phyloP scores from a whole-genome alignment of 768 basidiomycete genomes.

The Russula dissimulans region DNA sequence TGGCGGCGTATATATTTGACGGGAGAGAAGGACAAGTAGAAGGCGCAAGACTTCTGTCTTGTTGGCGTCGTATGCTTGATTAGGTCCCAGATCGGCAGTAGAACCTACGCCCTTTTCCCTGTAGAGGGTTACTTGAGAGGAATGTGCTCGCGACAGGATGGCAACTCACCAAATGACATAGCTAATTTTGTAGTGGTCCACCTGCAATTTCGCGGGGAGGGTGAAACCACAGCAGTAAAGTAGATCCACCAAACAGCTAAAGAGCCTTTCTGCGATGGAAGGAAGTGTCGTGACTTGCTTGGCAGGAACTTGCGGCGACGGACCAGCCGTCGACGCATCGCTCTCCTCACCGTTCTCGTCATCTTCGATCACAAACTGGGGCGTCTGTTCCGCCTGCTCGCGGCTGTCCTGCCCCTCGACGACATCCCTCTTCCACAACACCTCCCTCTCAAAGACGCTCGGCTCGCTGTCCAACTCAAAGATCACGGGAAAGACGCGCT shows the following conservation, averaged over 20 bases:
- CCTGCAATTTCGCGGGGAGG: slow-evolving; percentile 65
- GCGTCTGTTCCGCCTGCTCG: slow-evolving; percentile 21
- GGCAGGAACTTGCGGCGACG: slow-evolving; percentile 18
- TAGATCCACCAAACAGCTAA: slow-evolving; percentile 73
- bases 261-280: slow-evolving; percentile 73
- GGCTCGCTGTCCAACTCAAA: slow-evolving; percentile 72
- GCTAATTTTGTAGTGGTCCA: slow-evolving; percentile 74
- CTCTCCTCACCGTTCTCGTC: slow-evolving; percentile 42
- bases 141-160: neutral
- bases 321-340: slow-evolving; percentile 9
- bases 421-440: slow-evolving; percentile 62
- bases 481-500: slow-evolving; percentile 82
- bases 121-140: neutral
- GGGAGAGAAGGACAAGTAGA: slow-evolving; percentile 78
- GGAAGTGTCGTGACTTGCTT: slow-evolving; percentile 45
- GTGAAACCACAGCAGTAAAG: slow-evolving; percentile 94
- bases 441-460: slow-evolving; percentile 63
- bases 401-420: slow-evolving; percentile 28
- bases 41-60: slow-evolving; percentile 87
- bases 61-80: slow-evolving; percentile 60
- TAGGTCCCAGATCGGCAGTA: slow-evolving; percentile 60
- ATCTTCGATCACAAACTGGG: slow-evolving; percentile 88
- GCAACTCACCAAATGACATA: slow-evolving; percentile 70
- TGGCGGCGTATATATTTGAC: slow-evolving; percentile 79
- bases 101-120: slow-evolving; percentile 97